phyloP scores from a whole-genome alignment of 768 basidiomycete species.

The Jaapia argillacea region DNA sequence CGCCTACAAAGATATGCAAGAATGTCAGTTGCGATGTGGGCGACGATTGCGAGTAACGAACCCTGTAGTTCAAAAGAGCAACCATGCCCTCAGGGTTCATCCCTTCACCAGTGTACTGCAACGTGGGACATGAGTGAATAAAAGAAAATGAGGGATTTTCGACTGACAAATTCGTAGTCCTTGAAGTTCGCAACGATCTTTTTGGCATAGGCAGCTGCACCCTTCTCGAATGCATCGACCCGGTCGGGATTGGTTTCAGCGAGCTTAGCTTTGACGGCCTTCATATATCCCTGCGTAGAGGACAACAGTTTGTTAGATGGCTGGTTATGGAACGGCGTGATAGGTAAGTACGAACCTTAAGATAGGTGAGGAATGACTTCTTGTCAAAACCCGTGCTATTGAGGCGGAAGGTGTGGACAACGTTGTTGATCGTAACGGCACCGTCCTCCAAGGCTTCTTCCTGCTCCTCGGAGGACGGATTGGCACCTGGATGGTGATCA shows the following conservation, averaged over 20 bases:
- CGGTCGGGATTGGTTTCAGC: slow-evolving; percentile 40
- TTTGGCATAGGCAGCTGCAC: slow-evolving; percentile 70
- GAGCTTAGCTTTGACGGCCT: slow-evolving; percentile 68
- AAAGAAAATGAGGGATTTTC: too few relatives aligned
- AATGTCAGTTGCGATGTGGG: too few relatives aligned
- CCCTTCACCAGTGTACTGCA: slow-evolving; percentile 57
- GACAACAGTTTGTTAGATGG: slow-evolving; percentile 26
- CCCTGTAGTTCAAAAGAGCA: slow-evolving; percentile 89
- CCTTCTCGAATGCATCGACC: slow-evolving; percentile 73
- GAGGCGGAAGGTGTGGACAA: slow-evolving; percentile 88
- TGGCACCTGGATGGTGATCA: slow-evolving; percentile 51
- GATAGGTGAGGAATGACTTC: slow-evolving; percentile 69
- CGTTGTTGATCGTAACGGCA: slow-evolving; percentile 72
- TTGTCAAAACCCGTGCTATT: slow-evolving; percentile 79
- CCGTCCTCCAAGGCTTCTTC: slow-evolving; percentile 80
- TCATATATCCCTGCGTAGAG: slow-evolving; percentile 99
- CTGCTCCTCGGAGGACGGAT: slow-evolving; percentile 84
- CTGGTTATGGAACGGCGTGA: neutral
- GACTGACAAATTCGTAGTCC: slow-evolving; percentile 83
- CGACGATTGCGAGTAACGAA: too few relatives aligned
- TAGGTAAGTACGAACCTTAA: slow-evolving; percentile 48
- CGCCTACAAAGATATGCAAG: too few relatives aligned
- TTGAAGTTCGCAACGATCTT: slow-evolving; percentile 87
- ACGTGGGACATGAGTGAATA: slow-evolving; percentile 3
- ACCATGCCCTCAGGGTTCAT: slow-evolving; percentile 93